Base-by-base conservation (phyloP, 75 land plant genomes). In the Cunninghamia lanceolata region DNA sequence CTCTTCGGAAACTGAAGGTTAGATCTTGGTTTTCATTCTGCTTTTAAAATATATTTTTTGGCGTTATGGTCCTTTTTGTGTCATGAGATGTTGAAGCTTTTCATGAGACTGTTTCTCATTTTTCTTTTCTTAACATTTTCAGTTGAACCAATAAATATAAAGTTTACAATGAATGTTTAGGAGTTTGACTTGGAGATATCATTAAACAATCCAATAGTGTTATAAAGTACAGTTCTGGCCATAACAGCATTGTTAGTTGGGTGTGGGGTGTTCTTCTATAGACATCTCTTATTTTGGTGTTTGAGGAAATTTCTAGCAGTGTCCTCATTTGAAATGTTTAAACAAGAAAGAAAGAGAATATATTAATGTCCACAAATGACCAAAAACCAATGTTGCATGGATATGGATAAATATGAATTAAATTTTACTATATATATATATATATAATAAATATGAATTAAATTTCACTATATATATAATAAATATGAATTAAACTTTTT, bases 1-100 rank as follows among this genome's bases (percentile, higher is more conserved):
- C 99, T 7, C 89, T 97, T 82, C 88, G 99, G 14, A 93, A 97
- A 88, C 83, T 97, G 82, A 96, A 97, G 96, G 98, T 94, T 42
- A 78, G 81, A 40, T 25, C 47, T 40, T 15, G 45, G 25, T 25
- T 28, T 78, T 73, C 0, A 36, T 17, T 17, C 78, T 35, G 38
- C 39, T 35, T 35, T 19, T 75, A 17, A 16, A 39, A 25, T 78
- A 46, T 21, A 9, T 78, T 25, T 39, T 78, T 78, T 25, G 36
- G 21, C 7, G 4, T 78, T 43, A 40, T 39, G 43, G 45, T 25
- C 46, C 25, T 78, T 39, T 75, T 40, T 39, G 34, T 7, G 7
- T 0, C 45, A 78, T 78, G 9, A 21, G 3, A 25, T 39, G 21
- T 17, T 78, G 81, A 19, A 25, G 46, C 6, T 40, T 40, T 78